Evolutionary conservation across 805 yeast genomes (phyloP), one percentile per base, ranked within the genome.

Genomic region (Yarrowia yakushimensis): DNA sequence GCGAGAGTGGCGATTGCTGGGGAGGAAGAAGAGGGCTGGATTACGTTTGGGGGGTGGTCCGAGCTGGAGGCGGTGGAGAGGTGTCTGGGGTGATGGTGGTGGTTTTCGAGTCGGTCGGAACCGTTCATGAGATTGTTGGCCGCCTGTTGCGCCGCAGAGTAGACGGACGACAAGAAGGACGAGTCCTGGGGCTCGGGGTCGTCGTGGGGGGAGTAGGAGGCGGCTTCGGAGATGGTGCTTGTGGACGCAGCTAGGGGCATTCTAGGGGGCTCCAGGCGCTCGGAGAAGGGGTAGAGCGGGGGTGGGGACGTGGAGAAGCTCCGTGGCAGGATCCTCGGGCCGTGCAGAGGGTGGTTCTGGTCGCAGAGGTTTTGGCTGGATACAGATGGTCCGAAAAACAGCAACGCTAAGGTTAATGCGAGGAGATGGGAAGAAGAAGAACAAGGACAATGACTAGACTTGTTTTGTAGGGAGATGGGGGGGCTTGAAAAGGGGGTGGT

Each of bases 101-200:
- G 43, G 34, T 46, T 54, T 48, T 48, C 57, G n/a, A n/a, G n/a
- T n/a, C n/a, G n/a, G n/a, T n/a, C n/a, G 57, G 57, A 41, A n/a
- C 27, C 27, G 46, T 37, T 54, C 60, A 54, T 54, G 36, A 54
- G 27, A 39, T 39, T 54, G 60, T 54, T 54, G 46, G 60, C 60
- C 4, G 60, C 60, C 13, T 54, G 60, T 15, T 54, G 60, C 20
- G 60, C 60, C 25, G 60, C 60, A 15, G 46, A 5, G 34, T 30
- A 33, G 11, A 54, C 60, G 22, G 43, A 30, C 34, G 46, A 37
- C 27, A 54, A 25, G 30, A 54, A 54, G 30, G 60, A 54, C 46
- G 60, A 28, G 46, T 54, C 60, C 5, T 54, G 41, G 12, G 34
- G 48, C 33, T 27, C 17, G 23, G 33, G 23, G 25, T 45, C n/a